These are phyloP conservation scores for Forsythia suspensa DNA, from an alignment of 257 asterid genomes.

Conservation along the genomic window DNA sequence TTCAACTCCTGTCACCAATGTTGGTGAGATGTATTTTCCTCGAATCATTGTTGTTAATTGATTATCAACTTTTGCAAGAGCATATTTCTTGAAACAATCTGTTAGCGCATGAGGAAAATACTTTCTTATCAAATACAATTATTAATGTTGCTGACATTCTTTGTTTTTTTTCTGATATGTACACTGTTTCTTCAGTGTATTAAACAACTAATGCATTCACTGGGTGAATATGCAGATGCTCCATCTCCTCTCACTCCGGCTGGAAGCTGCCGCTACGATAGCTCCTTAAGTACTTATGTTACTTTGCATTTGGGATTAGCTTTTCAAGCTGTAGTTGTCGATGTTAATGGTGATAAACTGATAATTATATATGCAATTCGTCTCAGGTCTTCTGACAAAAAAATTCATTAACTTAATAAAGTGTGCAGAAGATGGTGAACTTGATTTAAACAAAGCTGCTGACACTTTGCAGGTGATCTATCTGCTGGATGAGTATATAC, in stretches of 20 bases:
- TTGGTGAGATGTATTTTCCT: conserved; percentile 47
- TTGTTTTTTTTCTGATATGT: neutral
- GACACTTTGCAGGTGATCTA: conserved; percentile 55
- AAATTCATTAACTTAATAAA: conserved; percentile 49
- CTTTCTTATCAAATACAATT: neutral
- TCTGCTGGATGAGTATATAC: neutral
- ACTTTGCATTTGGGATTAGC: neutral
- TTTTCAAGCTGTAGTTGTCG: neutral
- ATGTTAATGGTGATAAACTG: neutral
- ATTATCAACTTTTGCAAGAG: neutral
- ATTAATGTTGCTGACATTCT: neutral
- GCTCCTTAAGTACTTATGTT: conserved; percentile 66
- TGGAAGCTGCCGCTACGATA: conserved; percentile 91
- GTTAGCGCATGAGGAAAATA: neutral
- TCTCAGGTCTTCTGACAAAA: conserved; percentile 53
- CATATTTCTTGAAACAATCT: conserved; percentile 9
- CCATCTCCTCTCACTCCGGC: conserved; percentile 90
- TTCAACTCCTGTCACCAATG: conserved; percentile 61
- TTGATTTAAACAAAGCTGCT: conserved; percentile 93
- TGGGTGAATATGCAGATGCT: conserved; percentile 56
- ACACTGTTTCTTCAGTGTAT: neutral
- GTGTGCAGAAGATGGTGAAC: conserved; percentile 76
- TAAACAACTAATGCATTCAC: conserved; percentile 2
- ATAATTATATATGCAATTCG: neutral
- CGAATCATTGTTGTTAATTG: conserved; percentile 3